Evolutionary conservation across 768 basidiomycete species (phyloP), one percentile per base, ranked within the genome.

Genomic region (Mrakia gelida): DNA sequence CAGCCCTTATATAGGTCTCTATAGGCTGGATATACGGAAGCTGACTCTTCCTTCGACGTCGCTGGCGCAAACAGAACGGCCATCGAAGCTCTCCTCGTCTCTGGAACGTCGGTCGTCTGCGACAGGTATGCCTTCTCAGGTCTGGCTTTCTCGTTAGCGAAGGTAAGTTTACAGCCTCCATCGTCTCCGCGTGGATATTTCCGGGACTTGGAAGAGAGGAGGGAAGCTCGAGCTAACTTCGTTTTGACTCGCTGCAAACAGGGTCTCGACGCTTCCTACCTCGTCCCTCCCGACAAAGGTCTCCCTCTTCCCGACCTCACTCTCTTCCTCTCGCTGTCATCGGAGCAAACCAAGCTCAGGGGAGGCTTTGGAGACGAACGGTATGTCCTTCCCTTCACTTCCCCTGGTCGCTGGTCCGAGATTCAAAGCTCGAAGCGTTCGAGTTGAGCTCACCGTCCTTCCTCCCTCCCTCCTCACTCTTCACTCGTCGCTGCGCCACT

Each of bases 81-180:
- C 0, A 94, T 98, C 72, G 86, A 89, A 76, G 81, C 84, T 8
- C 85, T 89, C 32, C 87, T 97, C 3, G 84, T 84, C 0, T 82
- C 86, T 0, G 94, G 94, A 0, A 91, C 89, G 5, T 88, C 89
- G 0, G 86, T 99, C 82, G 85, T 99, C 65, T 94, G 92, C 82
- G 96, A 98, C 83, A 88, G 97, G 62, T 99, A 98, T 83, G 93
- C 95, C 0, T 98, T 98, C 85, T 98, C 95, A 3, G 96, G 96
- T 0, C 91, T 95, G 80, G 95, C 94, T 2, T 98, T 98, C 81
- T 86, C 86, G 3, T 84, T 85, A 62, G 86, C 87, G 70, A 88
- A 88, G 81, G 86, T 86, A 54, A 45, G 83, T 43, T 41, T 21
- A 71, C 34, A n/a, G 6, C n/a, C 45, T 16, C 9, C 45, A 32